phyloP scores from a whole-genome alignment of 805 yeast genomes.

The Cyberlindnera samutprakarnensis region DNA sequence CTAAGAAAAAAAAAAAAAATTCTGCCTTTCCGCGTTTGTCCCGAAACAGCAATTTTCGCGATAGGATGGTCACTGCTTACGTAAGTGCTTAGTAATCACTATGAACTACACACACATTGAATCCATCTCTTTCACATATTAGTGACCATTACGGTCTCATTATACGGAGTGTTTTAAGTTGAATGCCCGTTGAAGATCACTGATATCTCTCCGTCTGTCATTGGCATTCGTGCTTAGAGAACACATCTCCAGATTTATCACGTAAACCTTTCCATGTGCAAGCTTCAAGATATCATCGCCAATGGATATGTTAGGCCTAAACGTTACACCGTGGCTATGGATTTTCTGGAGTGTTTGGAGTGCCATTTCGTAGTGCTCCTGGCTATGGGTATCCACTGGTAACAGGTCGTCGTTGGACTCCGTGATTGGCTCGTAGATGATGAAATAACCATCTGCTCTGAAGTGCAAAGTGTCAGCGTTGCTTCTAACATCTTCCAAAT shows the following conservation, averaged over 20 bases:
- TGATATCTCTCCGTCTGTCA: conserved; percentile 10
- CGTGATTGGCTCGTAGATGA: conserved; percentile 19
- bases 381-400: conserved; percentile 8
- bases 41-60: too few species aligned
- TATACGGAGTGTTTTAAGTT: too few species aligned
- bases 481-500: conserved; percentile 18
- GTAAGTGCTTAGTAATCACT: too few species aligned
- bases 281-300: conserved; percentile 13
- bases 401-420: conserved; percentile 8
- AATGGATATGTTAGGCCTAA: conserved; percentile 12
- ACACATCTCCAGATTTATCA: conserved; percentile 20
- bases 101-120: too few species aligned
- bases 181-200: conserved; percentile 11
- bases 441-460: conserved; percentile 21
- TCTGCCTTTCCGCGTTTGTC: too few species aligned
- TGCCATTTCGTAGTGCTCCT: conserved; percentile 10
- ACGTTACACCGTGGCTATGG: conserved; percentile 16
- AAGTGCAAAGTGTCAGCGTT: conserved; percentile 15
- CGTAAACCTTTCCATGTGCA: conserved; percentile 12
- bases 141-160: too few species aligned
- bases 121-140: too few species aligned
- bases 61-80: too few species aligned
- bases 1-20: too few species aligned
- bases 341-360: conserved; percentile 12
- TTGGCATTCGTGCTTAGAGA: conserved; percentile 1